A percentile compares a stretch with the other conserved stretches of the same genome.
These are phyloP conservation scores for Fusarium pininemorale DNA, from an alignment of 2,329 filamentous ascomycete genomes.

Conservation along the genomic window DNA sequence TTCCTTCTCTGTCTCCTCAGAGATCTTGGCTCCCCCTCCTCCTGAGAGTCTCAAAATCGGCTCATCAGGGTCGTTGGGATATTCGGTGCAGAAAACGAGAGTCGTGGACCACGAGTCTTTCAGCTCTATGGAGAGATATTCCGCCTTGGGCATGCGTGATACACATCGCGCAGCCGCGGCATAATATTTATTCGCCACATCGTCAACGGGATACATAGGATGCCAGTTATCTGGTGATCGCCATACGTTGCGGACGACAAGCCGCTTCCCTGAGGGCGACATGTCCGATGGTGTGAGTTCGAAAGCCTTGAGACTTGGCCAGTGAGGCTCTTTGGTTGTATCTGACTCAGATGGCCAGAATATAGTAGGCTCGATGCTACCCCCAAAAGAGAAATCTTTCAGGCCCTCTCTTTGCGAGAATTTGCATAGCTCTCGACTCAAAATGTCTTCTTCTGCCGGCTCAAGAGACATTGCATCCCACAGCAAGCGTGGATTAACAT, in stretches of 20 bases:
- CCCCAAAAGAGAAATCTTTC: neutral
- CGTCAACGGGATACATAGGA: neutral
- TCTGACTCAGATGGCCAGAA: constrained; percentile 1
- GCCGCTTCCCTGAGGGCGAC: neutral
- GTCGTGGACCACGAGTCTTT: neutral
- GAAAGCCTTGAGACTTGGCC: constrained; percentile 6
- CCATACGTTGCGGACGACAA: no score
- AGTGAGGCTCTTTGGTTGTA: neutral
- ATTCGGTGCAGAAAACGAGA: neutral
- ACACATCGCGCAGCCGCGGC: neutral
- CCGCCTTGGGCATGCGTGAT: neutral
- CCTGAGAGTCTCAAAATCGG: neutral
- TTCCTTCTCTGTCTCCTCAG: neutral
- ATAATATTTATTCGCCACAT: neutral
- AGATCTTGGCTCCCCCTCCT: neutral
- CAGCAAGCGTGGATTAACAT: neutral
- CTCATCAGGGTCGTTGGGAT: neutral
- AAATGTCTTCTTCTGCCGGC: neutral
- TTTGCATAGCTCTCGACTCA: neutral
- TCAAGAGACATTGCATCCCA: neutral
- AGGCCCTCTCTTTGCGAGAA: constrained; percentile 1
- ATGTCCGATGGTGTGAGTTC: neutral
- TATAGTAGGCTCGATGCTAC: neutral
- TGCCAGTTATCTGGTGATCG: neutral
- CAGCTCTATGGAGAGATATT: neutral